phyloP scores from a whole-genome alignment of 106 monocot genomes.

The Acanthochlamys bracteata region DNA sequence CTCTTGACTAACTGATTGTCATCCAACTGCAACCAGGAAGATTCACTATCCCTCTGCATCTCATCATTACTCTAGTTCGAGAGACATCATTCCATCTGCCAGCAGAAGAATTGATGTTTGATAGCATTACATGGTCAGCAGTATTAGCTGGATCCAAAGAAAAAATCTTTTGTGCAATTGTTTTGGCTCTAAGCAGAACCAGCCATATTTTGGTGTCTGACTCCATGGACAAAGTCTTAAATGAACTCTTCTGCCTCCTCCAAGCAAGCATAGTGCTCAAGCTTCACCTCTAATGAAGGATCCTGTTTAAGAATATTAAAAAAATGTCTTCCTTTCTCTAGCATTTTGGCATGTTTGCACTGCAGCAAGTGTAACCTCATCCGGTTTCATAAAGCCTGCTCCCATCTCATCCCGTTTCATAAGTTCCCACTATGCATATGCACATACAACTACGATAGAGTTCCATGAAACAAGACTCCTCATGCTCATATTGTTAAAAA shows the following conservation, averaged over 20 bases:
- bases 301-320: conserved; percentile 40
- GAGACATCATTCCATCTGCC: conserved; percentile 59
- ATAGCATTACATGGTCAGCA: conserved; percentile 53
- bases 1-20: conserved; percentile 22
- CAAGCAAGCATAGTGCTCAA: conserved; percentile 62
- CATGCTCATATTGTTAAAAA: conserved; percentile 30
- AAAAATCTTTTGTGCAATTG: conserved; percentile 38
- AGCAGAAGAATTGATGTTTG: conserved; percentile 61
- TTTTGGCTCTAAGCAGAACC: conserved; percentile 46
- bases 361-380: conserved; percentile 75
- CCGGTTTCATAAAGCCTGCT: conserved; percentile 29
- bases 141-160: conserved; percentile 43
- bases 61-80: conserved; percentile 47
- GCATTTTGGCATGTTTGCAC: conserved; percentile 77
- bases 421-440: conserved; percentile 34
- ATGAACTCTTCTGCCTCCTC: conserved; percentile 64
- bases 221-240: conserved; percentile 36
- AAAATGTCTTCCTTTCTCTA: conserved; percentile 48
- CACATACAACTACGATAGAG: conserved; percentile 63
- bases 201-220: conserved; percentile 53
- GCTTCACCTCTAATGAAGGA: conserved; percentile 27
- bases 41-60: conserved; percentile 34
- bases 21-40: conserved; percentile 63
- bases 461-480: conserved; percentile 85
- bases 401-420: conserved; percentile 43